phyloP scores from a whole-genome alignment of 495 filamentous ascomycete species.

The Monascus purpureus region DNA sequence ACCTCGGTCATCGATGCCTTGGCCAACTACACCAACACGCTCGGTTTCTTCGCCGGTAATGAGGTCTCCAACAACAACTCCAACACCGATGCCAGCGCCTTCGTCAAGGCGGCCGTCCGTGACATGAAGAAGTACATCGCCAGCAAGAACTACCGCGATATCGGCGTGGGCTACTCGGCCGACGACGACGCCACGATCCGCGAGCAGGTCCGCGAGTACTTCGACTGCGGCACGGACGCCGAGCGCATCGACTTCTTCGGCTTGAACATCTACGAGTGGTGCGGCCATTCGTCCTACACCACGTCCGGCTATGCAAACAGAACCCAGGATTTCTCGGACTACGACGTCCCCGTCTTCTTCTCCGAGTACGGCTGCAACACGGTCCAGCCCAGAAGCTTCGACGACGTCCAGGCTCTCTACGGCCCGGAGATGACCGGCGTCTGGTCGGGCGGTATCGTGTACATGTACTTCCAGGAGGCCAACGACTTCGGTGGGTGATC shows the following conservation, averaged over 20 bases:
- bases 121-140: slow-evolving; percentile 91
- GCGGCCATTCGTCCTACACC: slow-evolving; percentile 60
- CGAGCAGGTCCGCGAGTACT: slow-evolving; percentile 66
- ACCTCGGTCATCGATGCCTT: slow-evolving; percentile 71
- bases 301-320: slow-evolving; percentile 65
- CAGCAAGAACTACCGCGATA: slow-evolving; percentile 52
- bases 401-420: slow-evolving; percentile 77
- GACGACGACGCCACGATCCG: slow-evolving; percentile 80
- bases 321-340: slow-evolving; percentile 71
- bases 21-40: slow-evolving; percentile 64
- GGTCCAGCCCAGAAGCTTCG: slow-evolving; percentile 59
- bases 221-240: slow-evolving; percentile 63
- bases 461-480: slow-evolving; percentile 89
- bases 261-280: slow-evolving; percentile 99
- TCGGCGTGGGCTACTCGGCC: slow-evolving; percentile 91
- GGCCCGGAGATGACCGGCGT: slow-evolving; percentile 66
- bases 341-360: slow-evolving; percentile 89
- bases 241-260: slow-evolving; percentile 88
- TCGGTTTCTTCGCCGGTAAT: slow-evolving; percentile 96
- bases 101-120: slow-evolving; percentile 90
- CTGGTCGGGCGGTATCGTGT: slow-evolving; percentile 89
- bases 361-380: slow-evolving; percentile 96
- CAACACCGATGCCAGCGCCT: slow-evolving; percentile 78
- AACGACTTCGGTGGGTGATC: slow-evolving; percentile 85
- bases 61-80: slow-evolving; percentile 77